phyloP scores from a whole-genome alignment of 495 filamentous ascomycete species.

The Penicillium odoratum region DNA sequence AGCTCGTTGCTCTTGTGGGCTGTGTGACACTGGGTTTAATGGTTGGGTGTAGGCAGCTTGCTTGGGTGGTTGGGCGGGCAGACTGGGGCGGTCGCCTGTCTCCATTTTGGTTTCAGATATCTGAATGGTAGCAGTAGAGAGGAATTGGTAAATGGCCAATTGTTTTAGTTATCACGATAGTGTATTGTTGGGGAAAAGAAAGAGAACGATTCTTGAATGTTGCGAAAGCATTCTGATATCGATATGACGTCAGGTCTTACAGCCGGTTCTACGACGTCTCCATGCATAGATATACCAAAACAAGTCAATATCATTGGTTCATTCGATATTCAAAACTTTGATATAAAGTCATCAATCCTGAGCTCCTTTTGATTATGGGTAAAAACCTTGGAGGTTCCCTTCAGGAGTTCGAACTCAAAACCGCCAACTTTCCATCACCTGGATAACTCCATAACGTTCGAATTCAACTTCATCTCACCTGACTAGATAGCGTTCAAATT shows the following conservation, averaged over 20 bases:
- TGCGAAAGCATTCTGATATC: constrained; percentile 9
- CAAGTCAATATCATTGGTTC: neutral
- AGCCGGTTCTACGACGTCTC: constrained; percentile 3
- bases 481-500: too few species aligned
- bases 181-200: neutral
- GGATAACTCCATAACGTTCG: too few species aligned
- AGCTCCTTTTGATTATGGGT: too few species aligned
- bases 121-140: neutral
- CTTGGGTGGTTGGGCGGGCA: constrained; percentile 51
- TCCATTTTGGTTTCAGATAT: constrained; percentile 13
- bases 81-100: constrained; percentile 14
- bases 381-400: too few species aligned
- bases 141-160: neutral
- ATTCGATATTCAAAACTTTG: neutral
- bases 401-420: too few species aligned
- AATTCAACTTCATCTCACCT: too few species aligned
- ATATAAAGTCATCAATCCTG: neutral
- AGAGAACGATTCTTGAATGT: neutral
- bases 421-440: too few species aligned
- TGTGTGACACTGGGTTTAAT: constrained; percentile 51
- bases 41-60: constrained; percentile 49
- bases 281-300: neutral
- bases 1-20: constrained; percentile 46
- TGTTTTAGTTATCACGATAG: neutral
- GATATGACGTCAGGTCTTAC: constrained; percentile 24